These are phyloP conservation scores for Nicotiana rustica DNA, from an alignment of 305 asterid genomes.

Conservation along the genomic window DNA sequence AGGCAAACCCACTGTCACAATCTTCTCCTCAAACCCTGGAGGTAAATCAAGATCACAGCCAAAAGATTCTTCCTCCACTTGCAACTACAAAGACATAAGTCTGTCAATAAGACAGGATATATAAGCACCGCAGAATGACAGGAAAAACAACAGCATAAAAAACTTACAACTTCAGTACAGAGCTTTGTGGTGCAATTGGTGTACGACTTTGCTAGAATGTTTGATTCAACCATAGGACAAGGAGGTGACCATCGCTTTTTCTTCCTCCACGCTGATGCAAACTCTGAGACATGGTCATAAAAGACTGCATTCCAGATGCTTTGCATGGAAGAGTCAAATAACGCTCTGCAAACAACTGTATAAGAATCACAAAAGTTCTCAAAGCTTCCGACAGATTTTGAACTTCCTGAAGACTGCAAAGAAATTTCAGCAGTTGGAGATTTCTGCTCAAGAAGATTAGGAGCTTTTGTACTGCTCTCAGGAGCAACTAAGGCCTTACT, in stretches of 20 bases:
- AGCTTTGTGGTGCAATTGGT: constrained; percentile 46
- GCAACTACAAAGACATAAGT: constrained; percentile 57
- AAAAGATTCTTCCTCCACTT: constrained; percentile 36
- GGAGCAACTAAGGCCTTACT: constrained; percentile 44
- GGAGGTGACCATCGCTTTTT: constrained; percentile 69
- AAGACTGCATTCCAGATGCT: constrained; percentile 84
- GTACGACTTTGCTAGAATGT: constrained; percentile 40
- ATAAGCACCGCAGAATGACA: constrained; percentile 17
- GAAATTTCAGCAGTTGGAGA: constrained; percentile 43
- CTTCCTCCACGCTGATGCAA: constrained; percentile 82
- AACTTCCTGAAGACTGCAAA: constrained; percentile 49
- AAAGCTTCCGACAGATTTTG: constrained; percentile 73
- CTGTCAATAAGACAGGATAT: constrained; percentile 39
- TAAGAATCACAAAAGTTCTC: constrained; percentile 74
- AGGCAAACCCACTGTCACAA: constrained; percentile 47
- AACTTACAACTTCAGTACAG: constrained; percentile 61
- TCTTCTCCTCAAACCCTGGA: constrained; percentile 77
- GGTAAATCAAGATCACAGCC: constrained; percentile 51
- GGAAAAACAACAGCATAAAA: constrained; percentile 1
- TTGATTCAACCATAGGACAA: constrained; percentile 43
- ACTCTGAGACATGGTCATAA: constrained; percentile 71
- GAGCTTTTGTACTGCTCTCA: constrained; percentile 51
- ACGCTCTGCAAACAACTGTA: constrained; percentile 56
- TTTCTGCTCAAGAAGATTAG: constrained; percentile 43
- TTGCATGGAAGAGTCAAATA: constrained; percentile 74